phyloP scores from a whole-genome alignment of 768 basidiomycete species.

The Peribolospora baueri region DNA sequence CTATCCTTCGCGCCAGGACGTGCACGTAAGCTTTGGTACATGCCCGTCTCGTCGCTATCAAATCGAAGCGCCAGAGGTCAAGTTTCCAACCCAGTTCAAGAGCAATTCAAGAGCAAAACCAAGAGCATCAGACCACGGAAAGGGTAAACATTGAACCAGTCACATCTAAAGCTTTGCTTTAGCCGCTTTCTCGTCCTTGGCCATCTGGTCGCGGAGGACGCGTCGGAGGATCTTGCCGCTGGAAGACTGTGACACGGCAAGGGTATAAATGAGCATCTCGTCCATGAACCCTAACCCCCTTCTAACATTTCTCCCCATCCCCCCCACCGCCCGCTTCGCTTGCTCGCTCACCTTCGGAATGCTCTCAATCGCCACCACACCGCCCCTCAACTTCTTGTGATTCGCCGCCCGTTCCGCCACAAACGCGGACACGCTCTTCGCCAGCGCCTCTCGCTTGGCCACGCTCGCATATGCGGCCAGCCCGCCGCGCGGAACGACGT shows the following conservation, averaged over 20 bases:
- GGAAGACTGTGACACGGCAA: conserved; percentile 26
- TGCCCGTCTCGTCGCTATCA: no score
- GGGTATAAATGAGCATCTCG: background rate
- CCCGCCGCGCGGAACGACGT: background rate
- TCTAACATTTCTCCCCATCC: no score
- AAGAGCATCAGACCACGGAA: no score
- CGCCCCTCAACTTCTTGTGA: conserved; percentile 11
- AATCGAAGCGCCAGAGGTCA: no score
- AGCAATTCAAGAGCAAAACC: no score
- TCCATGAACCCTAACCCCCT: background rate
- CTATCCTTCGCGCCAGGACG: no score
- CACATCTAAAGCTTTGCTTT: no score
- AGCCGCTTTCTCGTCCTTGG: conserved; percentile 23
- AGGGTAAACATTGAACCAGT: no score
- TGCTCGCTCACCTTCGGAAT: conserved; percentile 5
- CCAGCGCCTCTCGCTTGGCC: conserved; percentile 1
- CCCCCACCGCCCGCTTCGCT: conserved; percentile 19
- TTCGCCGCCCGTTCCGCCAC: conserved; percentile 8
- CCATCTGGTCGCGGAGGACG: conserved; percentile 43
- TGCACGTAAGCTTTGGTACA: no score
- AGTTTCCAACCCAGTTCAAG: no score
- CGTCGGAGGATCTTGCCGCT: conserved; percentile 70
- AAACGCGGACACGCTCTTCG: conserved; percentile 1
- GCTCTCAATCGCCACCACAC: conserved; percentile 7
- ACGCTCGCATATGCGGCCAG: conserved; percentile 1